phyloP scores from a whole-genome alignment of 108 stramenopile species.

The Cyclotella baltica region DNA sequence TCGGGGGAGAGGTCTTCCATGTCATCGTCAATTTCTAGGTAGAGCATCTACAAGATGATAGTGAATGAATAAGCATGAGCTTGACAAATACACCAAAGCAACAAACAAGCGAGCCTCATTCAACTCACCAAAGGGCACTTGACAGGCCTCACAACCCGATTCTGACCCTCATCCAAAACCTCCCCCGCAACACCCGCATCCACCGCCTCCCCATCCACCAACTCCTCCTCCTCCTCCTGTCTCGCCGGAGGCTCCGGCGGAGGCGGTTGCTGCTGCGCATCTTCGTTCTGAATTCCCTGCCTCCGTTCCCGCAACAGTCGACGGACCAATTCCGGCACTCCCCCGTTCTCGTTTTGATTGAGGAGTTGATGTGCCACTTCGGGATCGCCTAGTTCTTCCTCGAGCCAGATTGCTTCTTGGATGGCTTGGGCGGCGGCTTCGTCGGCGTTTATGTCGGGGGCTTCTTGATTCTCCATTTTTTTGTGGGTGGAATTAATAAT shows the following conservation, averaged over 20 bases:
- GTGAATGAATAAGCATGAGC: not conserved
- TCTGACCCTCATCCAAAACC: conserved; percentile 39
- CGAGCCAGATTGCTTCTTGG: conserved; percentile 52
- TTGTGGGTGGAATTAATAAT: too few species aligned
- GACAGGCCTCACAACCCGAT: conserved; percentile 25
- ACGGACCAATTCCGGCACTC: conserved; percentile 35
- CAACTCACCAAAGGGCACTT: conserved; percentile 46
- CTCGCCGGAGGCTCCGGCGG: conserved; percentile 7
- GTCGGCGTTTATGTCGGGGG: conserved; percentile 29
- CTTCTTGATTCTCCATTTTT: conserved; percentile 11
- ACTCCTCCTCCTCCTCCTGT: conserved; percentile 4
- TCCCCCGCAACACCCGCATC: conserved; percentile 55
- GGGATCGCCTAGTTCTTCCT: conserved; percentile 36
- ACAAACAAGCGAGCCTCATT: not conserved
- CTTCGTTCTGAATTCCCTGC: conserved; percentile 32
- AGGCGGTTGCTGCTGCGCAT: conserved; percentile 17
- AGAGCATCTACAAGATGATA: conserved; percentile 48
- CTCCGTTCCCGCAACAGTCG: conserved; percentile 35
- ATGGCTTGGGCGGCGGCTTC: conserved; percentile 46
- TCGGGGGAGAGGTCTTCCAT: conserved; percentile 47
- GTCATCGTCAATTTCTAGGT: conserved; percentile 60
- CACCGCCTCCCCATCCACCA: conserved; percentile 26
- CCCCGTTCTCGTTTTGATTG: conserved; percentile 13
- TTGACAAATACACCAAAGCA: not conserved
- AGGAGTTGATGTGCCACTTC: conserved; percentile 24